These are phyloP conservation scores for Venturia pyrina DNA, from an alignment of 2,329 filamentous ascomycete species.

Conservation along the genomic window DNA sequence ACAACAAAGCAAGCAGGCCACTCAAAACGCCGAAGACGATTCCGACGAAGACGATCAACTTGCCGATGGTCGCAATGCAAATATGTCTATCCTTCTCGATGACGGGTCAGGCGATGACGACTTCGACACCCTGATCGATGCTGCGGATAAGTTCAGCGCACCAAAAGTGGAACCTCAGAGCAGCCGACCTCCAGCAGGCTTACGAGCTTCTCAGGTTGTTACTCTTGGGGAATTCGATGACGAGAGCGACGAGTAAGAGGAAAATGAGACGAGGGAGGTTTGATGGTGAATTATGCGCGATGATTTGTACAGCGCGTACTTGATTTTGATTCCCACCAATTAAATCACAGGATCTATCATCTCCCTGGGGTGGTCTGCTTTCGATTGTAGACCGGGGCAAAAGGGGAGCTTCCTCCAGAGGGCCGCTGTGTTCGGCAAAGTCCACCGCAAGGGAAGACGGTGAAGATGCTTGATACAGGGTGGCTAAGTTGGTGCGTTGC, in stretches of 20 bases:
- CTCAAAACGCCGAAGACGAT: conserved; percentile 17
- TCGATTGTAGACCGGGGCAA: no score
- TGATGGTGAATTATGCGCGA: neutral
- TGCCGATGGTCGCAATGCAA: conserved; percentile 3
- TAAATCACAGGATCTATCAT: no score
- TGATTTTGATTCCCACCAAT: neutral
- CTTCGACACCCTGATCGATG: neutral
- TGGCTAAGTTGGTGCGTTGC: no score
- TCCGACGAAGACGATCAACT: conserved; percentile 20
- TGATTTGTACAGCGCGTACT: neutral
- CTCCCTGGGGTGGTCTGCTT: no score
- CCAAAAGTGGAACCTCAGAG: neutral
- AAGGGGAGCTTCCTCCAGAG: no score
- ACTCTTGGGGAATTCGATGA: neutral
- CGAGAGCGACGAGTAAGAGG: neutral
- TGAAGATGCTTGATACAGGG: no score
- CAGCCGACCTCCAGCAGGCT: neutral
- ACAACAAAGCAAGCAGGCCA: conserved; percentile 19
- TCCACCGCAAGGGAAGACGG: no score
- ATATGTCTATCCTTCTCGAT: neutral
- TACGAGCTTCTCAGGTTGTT: neutral
- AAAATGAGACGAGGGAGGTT: neutral
- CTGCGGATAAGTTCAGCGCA: neutral
- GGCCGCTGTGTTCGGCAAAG: no score
- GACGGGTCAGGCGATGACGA: neutral